Conservation (phyloP, 164 flowering plant species). For the Tetrastigma voinierianum region DNA sequence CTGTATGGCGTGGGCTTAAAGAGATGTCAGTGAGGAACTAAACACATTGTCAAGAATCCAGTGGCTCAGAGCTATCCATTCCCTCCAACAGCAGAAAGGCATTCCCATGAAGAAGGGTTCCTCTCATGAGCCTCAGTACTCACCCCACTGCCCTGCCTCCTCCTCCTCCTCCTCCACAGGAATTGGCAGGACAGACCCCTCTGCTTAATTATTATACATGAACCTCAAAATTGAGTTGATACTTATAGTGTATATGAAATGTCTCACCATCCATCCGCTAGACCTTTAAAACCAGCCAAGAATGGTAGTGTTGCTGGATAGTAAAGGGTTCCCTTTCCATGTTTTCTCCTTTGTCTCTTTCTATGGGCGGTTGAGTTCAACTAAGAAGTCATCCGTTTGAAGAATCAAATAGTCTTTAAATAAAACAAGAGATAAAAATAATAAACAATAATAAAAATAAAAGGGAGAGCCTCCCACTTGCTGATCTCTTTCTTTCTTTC, state of each 20-base stretch:
- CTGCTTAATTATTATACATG: neutral
- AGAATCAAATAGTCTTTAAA: neutral
- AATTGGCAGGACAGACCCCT: neutral
- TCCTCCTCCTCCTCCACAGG: too few relatives aligned
- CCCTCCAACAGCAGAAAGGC: neutral
- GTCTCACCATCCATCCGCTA: neutral
- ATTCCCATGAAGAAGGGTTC: neutral
- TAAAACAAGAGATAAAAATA: neutral
- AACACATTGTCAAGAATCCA: too few relatives aligned
- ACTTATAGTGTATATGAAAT: neutral
- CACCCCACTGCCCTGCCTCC: neutral
- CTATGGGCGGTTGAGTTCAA: neutral
- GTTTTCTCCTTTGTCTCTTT: neutral
- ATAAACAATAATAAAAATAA: too few relatives aligned
- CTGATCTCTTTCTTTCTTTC: neutral
- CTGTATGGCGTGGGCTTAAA: too few relatives aligned
- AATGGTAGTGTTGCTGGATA: neutral
- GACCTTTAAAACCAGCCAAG: neutral
- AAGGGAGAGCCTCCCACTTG: neutral
- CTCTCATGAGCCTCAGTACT: neutral
- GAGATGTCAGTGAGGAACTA: too few relatives aligned
- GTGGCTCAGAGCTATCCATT: too few relatives aligned
- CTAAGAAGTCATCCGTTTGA: neutral
- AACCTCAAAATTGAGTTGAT: neutral
- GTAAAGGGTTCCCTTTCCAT: neutral